Evolutionary conservation across 495 filamentous ascomycete genomes (phyloP), one percentile per base, ranked within the genome.

Genomic region (Penicillium antarcticum): DNA sequence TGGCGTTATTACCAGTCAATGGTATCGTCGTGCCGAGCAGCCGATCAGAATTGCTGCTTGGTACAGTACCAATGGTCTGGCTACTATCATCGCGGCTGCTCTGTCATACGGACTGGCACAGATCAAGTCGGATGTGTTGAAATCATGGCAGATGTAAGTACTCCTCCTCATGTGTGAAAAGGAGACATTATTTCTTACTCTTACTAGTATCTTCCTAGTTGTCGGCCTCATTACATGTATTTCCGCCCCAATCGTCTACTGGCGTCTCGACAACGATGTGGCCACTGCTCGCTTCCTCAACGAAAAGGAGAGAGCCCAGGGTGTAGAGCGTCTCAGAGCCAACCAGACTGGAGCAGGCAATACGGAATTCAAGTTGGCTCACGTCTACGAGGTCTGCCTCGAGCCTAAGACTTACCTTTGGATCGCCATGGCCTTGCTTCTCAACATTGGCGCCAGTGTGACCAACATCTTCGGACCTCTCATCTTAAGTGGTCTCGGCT

Each of bases 141-240:
- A 68, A n/a, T 67, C 78, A 9, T 87, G 82, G 83, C 81, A 86
- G 52, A 84, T 82, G 81, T 84, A 67, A 57, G 74, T 58, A 1
- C 9, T 26, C 4, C 32, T 5, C 3, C 10, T 1, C 8, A 0
- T 9, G 2, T 2, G 0, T 6, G 3, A 5, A 19, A 40, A 2
- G 14, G 5, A 11, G 1, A 2, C 2, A 18, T n/a, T n/a, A 31
- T 24, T 32, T 14, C 49, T 45, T 16, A 52, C 37, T 11, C 11
- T 1, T 0, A 23, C 43, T 56, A 74, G 68, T 19, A 68, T 73
- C 18, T 73, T 78, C 53, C 69, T 80, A 5, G 71, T 77, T 36
- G 71, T 74, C 17, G 77, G 77, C 4, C 59, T 78, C 0, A n/a
- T 80, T n/a, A 80, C 77, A 7, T 63, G 79, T 32, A 42, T 69